Evolutionary conservation across 306 rosid genomes (phyloP).

Genomic region (Trifolium pratense): DNA sequence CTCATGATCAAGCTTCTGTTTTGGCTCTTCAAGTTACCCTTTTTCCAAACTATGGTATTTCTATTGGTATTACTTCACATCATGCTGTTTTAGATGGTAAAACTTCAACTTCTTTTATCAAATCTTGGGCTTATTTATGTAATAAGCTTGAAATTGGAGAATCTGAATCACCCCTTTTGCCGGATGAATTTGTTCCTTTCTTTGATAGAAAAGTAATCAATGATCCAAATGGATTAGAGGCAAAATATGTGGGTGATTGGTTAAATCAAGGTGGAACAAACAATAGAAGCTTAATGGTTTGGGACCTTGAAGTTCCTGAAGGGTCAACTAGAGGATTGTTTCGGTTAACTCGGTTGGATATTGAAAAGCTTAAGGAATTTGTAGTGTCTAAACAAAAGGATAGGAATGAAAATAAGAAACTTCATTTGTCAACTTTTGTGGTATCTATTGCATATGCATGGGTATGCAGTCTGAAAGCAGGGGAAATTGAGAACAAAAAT

Average conservation of each 20-base stretch:
- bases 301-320: constrained; percentile 42
- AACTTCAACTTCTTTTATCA: constrained; percentile 48
- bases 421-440: constrained; percentile 48
- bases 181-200: constrained; percentile 41
- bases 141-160: background rate
- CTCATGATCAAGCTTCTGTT: constrained; percentile 37
- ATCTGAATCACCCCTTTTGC: constrained; percentile 11
- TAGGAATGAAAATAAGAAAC: background rate
- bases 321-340: constrained; percentile 44
- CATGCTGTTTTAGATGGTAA: constrained; percentile 56
- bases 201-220: constrained; percentile 45
- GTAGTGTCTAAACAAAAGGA: constrained; percentile 22
- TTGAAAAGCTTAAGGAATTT: constrained; percentile 39
- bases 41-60: constrained; percentile 54
- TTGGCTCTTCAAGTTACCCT: constrained; percentile 51
- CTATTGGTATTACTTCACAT: constrained; percentile 51
- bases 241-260: constrained; percentile 44
- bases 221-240: constrained; percentile 40
- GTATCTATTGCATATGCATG: constrained; percentile 43
- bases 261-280: constrained; percentile 46
- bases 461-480: constrained; percentile 46
- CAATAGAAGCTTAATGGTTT: constrained; percentile 52
- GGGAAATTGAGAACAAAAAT: constrained; percentile 7
- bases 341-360: constrained; percentile 28
- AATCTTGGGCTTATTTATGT: constrained; percentile 66